Conservation (phyloP, 352 stramenopile species). For the Phytopythium delawarense region DNA sequence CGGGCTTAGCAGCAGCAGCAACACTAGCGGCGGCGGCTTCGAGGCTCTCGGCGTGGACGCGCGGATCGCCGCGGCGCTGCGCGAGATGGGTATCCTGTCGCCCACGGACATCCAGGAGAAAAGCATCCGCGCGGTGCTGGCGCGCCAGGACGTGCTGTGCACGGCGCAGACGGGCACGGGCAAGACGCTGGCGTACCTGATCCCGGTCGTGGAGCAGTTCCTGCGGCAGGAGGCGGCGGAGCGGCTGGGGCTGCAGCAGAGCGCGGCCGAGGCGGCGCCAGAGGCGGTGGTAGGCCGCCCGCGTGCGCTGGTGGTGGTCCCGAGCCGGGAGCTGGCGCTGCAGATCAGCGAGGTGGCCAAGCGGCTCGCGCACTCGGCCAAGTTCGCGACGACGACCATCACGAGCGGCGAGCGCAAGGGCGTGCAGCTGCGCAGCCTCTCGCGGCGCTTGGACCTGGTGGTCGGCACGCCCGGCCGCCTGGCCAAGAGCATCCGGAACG, state of each 20-base stretch:
- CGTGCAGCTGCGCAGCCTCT: conserved; percentile 50
- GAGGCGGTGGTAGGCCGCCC: conserved; percentile 30
- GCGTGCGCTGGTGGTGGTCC: conserved; percentile 50
- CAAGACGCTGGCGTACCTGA: conserved; percentile 66
- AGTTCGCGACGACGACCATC: conserved; percentile 61
- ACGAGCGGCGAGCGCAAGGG: conserved; percentile 69
- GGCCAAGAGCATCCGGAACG: conserved; percentile 63
- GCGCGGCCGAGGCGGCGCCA: not conserved
- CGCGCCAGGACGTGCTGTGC: conserved; percentile 52
- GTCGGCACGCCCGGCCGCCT: conserved; percentile 74
- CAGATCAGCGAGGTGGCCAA: conserved; percentile 71
- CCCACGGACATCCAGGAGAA: conserved; percentile 58
- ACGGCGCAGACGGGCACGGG: conserved; percentile 61
- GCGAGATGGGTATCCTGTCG: conserved; percentile 40
- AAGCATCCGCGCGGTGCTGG: conserved; percentile 42
- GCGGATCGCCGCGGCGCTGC: conserved; percentile 33
- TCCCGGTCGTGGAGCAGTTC: conserved; percentile 50
- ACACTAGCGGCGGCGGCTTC: conserved; percentile 16
- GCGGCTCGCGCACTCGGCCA: conserved; percentile 54
- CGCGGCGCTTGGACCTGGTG: conserved; percentile 54
- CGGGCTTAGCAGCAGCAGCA: conserved; percentile 6
- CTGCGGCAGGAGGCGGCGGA: conserved; percentile 34
- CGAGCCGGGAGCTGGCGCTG: conserved; percentile 62
- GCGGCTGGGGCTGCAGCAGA: not conserved
- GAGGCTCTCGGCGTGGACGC: conserved; percentile 34